Conservation (phyloP, 768 basidiomycete species). For the Tubosaeta brunneosetosa region DNA sequence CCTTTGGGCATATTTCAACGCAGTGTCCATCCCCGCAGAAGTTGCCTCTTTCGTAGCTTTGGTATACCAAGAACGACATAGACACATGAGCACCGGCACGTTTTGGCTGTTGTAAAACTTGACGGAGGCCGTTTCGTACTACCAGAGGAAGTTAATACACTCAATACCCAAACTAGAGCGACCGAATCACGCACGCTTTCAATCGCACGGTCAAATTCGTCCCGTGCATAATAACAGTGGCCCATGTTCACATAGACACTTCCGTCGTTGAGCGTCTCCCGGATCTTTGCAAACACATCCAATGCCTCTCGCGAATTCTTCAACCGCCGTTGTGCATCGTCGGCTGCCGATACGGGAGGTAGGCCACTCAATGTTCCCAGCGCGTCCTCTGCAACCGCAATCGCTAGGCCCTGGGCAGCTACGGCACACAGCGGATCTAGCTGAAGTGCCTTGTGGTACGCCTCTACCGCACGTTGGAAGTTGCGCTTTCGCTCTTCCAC, state of each 20-base stretch:
- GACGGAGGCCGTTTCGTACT: conserved; percentile 92
- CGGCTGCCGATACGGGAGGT: conserved; percentile 43
- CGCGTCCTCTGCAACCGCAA: conserved; percentile 89
- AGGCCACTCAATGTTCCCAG: conserved; percentile 63
- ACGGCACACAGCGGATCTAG: conserved; percentile 83
- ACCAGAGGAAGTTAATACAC: not conserved
- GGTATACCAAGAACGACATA: conserved; percentile 91
- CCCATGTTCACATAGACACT: conserved; percentile 96
- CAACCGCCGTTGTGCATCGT: conserved; percentile 62
- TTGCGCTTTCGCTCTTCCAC: conserved; percentile 63
- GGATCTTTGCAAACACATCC: conserved; percentile 83
- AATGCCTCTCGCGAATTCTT: conserved; percentile 84
- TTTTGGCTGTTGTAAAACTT: conserved; percentile 74
- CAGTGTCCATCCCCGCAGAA: conserved; percentile 75
- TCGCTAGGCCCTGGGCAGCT: conserved; percentile 94
- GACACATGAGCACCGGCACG: conserved; percentile 71
- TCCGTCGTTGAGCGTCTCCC: conserved; percentile 77
- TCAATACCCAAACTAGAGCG: not conserved
- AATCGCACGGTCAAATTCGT: conserved; percentile 94
- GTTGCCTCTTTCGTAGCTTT: conserved; percentile 90
- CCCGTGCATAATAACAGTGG: conserved; percentile 87
- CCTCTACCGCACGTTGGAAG: conserved; percentile 82
- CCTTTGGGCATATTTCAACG: conserved; percentile 76
- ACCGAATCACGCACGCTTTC: conserved; percentile 66
- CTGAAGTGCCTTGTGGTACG: conserved; percentile 86